These are phyloP conservation scores for Lavandula angustifolia DNA, from an alignment of 257 asterid genomes.

Conservation along the genomic window DNA sequence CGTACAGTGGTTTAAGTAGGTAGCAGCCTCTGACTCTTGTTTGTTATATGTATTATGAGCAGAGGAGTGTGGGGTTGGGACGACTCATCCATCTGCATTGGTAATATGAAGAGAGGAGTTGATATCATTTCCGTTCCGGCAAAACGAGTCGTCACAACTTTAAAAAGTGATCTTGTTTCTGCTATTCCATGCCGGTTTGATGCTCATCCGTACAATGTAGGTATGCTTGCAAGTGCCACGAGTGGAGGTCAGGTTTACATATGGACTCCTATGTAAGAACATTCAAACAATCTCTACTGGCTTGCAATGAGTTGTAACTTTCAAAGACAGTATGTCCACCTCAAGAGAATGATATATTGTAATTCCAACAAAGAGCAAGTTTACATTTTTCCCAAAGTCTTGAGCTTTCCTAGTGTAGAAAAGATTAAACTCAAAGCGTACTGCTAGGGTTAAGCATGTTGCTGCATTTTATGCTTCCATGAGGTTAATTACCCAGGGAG, in stretches of 20 bases:
- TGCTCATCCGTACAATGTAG: slow-evolving; percentile 55
- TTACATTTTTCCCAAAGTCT: no score
- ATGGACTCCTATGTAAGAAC: slow-evolving; percentile 46
- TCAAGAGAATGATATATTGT: not conserved
- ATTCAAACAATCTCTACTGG: not conserved
- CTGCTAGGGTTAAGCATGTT: not conserved
- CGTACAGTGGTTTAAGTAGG: not conserved
- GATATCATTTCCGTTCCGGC: slow-evolving; percentile 56
- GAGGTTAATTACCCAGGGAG: slow-evolving; percentile 67
- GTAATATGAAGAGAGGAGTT: slow-evolving; percentile 75
- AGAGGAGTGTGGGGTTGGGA: slow-evolving; percentile 99
- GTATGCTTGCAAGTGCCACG: slow-evolving; percentile 81
- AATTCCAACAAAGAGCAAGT: no score
- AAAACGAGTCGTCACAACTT: slow-evolving; percentile 46
- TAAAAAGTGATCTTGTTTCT: slow-evolving; percentile 61
- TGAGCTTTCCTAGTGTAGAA: no score
- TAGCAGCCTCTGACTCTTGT: slow-evolving; percentile 7
- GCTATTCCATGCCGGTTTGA: slow-evolving; percentile 74
- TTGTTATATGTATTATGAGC: slow-evolving; percentile 26
- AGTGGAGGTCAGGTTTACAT: slow-evolving; percentile 81
- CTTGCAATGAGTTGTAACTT: not conserved
- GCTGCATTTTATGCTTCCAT: slow-evolving; percentile 57
- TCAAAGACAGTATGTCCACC: not conserved
- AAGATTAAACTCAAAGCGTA: no score
- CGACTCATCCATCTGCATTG: slow-evolving; percentile 74